phyloP scores from a whole-genome alignment of 2,329 filamentous ascomycete species.

The Monosporascus ibericus region DNA sequence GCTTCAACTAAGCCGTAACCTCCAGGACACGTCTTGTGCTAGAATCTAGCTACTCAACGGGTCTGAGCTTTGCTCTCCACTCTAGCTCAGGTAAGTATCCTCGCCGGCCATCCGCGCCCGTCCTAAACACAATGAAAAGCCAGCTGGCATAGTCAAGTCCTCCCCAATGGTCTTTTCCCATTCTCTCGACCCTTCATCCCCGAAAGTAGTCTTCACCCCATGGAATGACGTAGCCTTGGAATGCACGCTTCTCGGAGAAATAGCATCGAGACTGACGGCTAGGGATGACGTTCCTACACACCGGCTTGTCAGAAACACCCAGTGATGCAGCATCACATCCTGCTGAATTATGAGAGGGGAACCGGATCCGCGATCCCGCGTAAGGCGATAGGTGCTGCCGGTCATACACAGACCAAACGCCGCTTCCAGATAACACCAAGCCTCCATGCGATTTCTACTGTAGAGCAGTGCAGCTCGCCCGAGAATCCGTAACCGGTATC shows the following conservation, averaged over 20 bases:
- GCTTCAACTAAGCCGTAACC: too few relatives aligned
- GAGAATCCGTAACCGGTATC: background rate
- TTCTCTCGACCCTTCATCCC: background rate
- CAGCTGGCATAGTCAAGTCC: background rate
- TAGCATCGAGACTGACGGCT: background rate
- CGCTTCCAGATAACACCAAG: background rate
- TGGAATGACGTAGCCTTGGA: background rate
- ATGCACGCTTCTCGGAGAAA: background rate
- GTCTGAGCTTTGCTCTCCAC: background rate
- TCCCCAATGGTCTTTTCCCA: background rate
- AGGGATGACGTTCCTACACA: background rate
- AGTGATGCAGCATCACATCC: background rate
- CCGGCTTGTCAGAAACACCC: background rate
- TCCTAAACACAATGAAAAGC: slow-evolving; percentile 1
- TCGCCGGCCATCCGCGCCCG: background rate
- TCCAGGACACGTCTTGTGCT: background rate
- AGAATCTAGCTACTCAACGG: background rate
- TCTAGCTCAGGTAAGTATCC: background rate
- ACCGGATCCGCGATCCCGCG: background rate
- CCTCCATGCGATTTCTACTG: background rate
- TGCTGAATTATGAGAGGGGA: background rate
- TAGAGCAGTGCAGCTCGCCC: background rate
- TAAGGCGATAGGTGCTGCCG: background rate
- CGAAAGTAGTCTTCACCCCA: background rate
- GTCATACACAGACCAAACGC: background rate